Base-by-base conservation (phyloP, 352 stramenopile genomes). In the Globisporangium lucens region DNA sequence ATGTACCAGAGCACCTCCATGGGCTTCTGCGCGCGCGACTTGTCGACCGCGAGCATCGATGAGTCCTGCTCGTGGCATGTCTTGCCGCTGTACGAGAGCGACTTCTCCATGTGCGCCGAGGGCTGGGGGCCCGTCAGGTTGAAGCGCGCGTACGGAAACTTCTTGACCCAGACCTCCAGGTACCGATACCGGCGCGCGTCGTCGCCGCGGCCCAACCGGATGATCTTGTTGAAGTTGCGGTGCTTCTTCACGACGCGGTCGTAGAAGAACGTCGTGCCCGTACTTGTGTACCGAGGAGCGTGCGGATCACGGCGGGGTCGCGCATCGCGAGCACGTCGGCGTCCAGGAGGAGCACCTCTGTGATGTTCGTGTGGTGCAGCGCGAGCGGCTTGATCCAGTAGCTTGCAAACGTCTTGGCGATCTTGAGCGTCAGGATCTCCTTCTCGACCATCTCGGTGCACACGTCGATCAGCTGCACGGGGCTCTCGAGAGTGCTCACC, bases 11-110 rank as follows among this genome's bases (percentile, higher is more conserved):
- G 63, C 47, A 92, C 77, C 1, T 85, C 76, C 64, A 89, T 73
- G 1, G 82, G 79, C 36, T 79, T 74, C 7, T 66, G 71, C 3
- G 72, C 70, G 17, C 77, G 65, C 35, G 71, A 62, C 70, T 92
- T 94, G 67, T 94, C 79, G 33, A 94, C 77, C 2, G 83, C 65
- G 13, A 94, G 52, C 66, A 94, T 89, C 8, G 80, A 92, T 8
- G 83, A 91, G 66, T 92, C 85, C 63, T 89, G 77, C 49, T 92
- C 82, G 55, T 91, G 82, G 24, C 75, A 81, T 6, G 77, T 90
- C 33, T 75, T 56, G 0, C 75, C 71, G 0, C 68, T 67, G 46
- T 83, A 89, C 1, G 73, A 72, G 33, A 86, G 80, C 1, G 77
- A 89, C 0, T 72, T 67, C 6, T 76, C 68, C 20, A 91, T 69